Evolutionary conservation across 371 early-diverging fungal genomes (phyloP), one percentile per base, ranked within the genome.

Genomic region (Rhizopus delemar): DNA sequence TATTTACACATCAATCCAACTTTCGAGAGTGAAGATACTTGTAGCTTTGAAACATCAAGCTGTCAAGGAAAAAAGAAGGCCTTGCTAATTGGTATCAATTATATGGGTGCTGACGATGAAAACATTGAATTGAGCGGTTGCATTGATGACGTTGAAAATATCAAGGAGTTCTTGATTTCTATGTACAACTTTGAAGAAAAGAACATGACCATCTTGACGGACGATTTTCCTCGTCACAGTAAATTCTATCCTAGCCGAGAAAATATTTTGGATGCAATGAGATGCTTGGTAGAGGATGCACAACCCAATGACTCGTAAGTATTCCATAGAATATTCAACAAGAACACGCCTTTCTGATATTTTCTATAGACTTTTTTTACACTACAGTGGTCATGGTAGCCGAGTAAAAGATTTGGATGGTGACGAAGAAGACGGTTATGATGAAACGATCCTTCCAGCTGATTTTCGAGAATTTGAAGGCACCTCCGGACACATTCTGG

Each of bases 1-100:
- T 63, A 53, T 35, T 53, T 75, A 41, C 72, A 75, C 45, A 68
- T 74, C 3, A 62, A 76, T 35, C 73, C 77, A 16, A 48, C 56
- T 2, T 36, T 71, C 5, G 43, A 62, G 9, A 38, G 64, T 6
- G 16, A 52, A 3, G 69, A 67, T 8, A 59, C 63, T 8, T 57
- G 68, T n/a, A 52, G 74, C 50, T 82, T 86, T 55, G 68, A 77
- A 49, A 65, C 86, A 15, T 90, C 90, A 3, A 86, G 87, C 63
- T 89, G 87, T 55, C 65, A 65, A 51, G 90, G 92, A 49, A 75
- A 85, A 52, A 91, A 89, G 69, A 82, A 86, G 34, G 97, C 94
- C 0, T 78, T 97, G 50, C 75, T 97, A 34, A 86, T 97, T 58
- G 97, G 97, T 41, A 94, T 96, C 71, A 97, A 97, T 74, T 97